Conservation (phyloP, 2,329 filamentous ascomycete species). For the Talaromyces islandicus region DNA sequence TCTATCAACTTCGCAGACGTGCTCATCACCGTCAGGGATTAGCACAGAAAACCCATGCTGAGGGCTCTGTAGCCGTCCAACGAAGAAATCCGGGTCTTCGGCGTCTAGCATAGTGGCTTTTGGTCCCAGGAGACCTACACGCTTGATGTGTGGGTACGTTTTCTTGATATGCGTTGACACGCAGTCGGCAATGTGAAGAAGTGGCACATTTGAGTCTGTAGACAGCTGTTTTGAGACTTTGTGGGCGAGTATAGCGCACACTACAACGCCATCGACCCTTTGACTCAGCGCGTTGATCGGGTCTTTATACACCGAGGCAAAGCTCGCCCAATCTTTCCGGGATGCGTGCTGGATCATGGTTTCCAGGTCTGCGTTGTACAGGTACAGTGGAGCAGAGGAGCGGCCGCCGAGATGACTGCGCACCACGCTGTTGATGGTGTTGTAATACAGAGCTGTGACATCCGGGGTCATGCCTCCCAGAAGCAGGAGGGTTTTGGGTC, state of each 20-base stretch:
- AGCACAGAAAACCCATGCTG: neutral
- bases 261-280: neutral
- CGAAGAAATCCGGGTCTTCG: neutral
- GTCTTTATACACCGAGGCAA: neutral
- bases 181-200: neutral
- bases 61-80: neutral
- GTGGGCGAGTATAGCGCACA: neutral
- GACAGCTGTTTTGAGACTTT: neutral
- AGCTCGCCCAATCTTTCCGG: neutral
- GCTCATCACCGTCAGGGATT: neutral
- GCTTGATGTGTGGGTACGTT: neutral
- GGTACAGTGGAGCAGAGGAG: neutral
- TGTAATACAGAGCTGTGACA: neutral
- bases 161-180: neutral
- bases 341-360: neutral
- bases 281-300: conserved; percentile 1
- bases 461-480: neutral
- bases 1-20: neutral
- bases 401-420: neutral
- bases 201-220: neutral
- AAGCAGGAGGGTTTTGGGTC: neutral
- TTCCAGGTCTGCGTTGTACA: neutral
- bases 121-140: neutral
- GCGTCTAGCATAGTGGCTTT: neutral
- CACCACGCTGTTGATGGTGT: neutral